Percentiles rank a stretch among this genome's conserved stretches.
Evolutionary conservation across 1,284 basidiomycete species (phyloP).

Genomic region (Pisolithus thermaeus): DNA sequence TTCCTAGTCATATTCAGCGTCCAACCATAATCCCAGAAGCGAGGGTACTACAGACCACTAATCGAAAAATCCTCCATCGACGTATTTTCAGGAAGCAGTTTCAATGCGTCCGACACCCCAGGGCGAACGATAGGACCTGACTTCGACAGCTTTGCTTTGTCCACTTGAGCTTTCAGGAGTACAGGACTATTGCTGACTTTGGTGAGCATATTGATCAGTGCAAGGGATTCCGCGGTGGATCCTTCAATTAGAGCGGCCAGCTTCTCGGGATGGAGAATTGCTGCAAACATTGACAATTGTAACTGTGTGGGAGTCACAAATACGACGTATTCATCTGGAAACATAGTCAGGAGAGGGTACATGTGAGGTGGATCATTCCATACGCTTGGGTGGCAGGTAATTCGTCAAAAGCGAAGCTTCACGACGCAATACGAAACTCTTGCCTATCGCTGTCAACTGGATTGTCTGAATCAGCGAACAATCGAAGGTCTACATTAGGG

Average conservation of each 20-base stretch:
- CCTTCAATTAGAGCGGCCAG: constrained; percentile 60
- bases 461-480: background rate
- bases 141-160: constrained; percentile 30
- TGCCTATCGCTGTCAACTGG: constrained; percentile 73
- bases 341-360: constrained; percentile 3
- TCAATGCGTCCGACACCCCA: constrained; percentile 59
- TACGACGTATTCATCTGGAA: constrained; percentile 86
- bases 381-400: constrained; percentile 89
- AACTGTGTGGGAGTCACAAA: constrained; percentile 81
- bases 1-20: constrained; percentile 48
- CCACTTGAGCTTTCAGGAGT: constrained; percentile 57
- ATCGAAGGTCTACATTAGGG: background rate
- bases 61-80: constrained; percentile 66
- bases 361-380: constrained; percentile 18
- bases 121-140: constrained; percentile 37
- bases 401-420: constrained; percentile 78
- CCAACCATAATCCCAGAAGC: background rate
- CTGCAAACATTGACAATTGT: constrained; percentile 78
- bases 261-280: constrained; percentile 66
- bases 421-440: constrained; percentile 86
- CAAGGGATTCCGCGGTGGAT: constrained; percentile 76
- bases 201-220: constrained; percentile 73
- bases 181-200: constrained; percentile 95
- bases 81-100: constrained; percentile 59
- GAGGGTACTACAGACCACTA: constrained; percentile 51